phyloP scores from a whole-genome alignment of 805 yeast genomes.

The Middelhovenomyces tepae region DNA sequence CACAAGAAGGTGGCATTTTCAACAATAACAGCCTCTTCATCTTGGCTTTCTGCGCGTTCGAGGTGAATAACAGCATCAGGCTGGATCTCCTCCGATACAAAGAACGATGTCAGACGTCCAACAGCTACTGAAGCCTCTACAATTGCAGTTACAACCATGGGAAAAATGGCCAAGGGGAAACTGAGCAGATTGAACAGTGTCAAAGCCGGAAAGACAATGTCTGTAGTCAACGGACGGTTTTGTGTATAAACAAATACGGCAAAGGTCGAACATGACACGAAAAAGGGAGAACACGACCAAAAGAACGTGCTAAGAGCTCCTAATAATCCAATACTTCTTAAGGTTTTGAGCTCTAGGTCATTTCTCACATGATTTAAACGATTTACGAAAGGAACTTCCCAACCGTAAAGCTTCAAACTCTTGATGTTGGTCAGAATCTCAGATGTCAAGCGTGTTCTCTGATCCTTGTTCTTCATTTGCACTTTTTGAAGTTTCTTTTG shows the following conservation, averaged over 20 bases:
- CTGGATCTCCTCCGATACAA: constrained; percentile 69
- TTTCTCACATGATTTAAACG: constrained; percentile 46
- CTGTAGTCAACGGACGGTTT: constrained; percentile 70
- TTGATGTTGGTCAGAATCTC: constrained; percentile 88
- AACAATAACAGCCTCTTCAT: constrained; percentile 47
- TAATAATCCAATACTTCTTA: constrained; percentile 65
- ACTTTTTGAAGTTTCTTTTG: constrained; percentile 55
- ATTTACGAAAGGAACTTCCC: constrained; percentile 70
- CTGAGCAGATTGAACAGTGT: constrained; percentile 63
- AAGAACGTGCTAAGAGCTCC: constrained; percentile 81
- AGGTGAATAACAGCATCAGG: constrained; percentile 54
- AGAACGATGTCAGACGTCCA: constrained; percentile 58
- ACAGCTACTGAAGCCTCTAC: constrained; percentile 69
- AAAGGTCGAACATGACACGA: constrained; percentile 89
- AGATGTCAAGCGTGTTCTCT: constrained; percentile 67
- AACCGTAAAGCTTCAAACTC: constrained; percentile 73
- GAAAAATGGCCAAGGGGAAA: constrained; percentile 89
- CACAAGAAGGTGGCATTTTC: constrained; percentile 31
- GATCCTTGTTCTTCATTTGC: constrained; percentile 82
- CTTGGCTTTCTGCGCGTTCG: constrained; percentile 46
- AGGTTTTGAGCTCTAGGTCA: constrained; percentile 56
- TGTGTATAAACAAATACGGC: constrained; percentile 64
- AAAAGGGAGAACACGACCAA: constrained; percentile 81
- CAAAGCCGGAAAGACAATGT: constrained; percentile 67
- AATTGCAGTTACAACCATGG: constrained; percentile 76